Base-by-base conservation (phyloP, 1,139 yeast species). In the Zygoascus hellenicus region DNA sequence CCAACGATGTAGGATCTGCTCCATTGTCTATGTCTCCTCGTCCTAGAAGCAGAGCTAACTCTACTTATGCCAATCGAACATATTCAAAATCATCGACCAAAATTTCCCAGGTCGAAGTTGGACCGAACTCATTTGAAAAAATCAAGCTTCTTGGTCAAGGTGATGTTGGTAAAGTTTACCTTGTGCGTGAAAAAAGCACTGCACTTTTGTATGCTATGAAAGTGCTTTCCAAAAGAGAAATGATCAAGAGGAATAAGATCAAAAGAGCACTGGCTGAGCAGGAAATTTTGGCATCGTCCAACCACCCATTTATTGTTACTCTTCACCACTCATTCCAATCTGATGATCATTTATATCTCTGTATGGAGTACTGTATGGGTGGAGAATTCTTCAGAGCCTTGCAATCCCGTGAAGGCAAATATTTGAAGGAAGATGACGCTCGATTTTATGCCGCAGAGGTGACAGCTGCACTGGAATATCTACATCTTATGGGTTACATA, bases 341-440 rank as follows among this genome's bases (percentile, higher is more conserved):
- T 10, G 94, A 87, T 48, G 97, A 90, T 55, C 81, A 85, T 62
- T 69, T 94, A n/a, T 94, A 90, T 61, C 76, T 94, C 45, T 94
- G 98, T 64, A 90, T 94, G 96, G 99, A 94, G 65, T 94, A 92
- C 61, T 94, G 98, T 63, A 89, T 92, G 94, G 99, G 99, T 16
- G 98, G 99, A 42, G 99, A 94, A 67, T 94, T 94, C 63, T 94
- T 94, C 72, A 73, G 98, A 51, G 98, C 98, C 0, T 69, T 94
- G 46, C 98, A 94, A 67, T 89, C 97, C 0, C 75, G 97, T 52
- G 85, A 82, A 52, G 79, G 90, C 46, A 88, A 89, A 62, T 85
- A 95, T 53, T 82, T 94, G 13, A 74, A 80, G 34, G 99, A 94
- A 64, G 78, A 73, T 43, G 97, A 90, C 63, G 97, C 98, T 14